Base-by-base conservation (phyloP, 2,329 filamentous ascomycete species). In the Trichoderma breve region DNA sequence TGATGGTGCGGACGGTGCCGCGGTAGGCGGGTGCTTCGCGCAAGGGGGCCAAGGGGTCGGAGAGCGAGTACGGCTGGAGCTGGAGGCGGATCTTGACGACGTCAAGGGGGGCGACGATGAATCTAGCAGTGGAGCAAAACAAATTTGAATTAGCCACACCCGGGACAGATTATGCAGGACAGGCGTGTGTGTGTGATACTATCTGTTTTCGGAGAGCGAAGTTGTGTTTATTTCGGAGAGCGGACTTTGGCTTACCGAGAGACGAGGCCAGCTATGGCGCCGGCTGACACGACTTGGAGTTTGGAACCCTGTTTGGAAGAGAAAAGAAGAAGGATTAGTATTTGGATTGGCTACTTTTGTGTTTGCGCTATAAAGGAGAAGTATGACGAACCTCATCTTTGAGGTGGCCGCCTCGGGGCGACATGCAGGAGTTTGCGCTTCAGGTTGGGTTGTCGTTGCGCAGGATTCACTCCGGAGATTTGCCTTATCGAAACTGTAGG, bases 81-180 rank as follows among this genome's bases (percentile, higher is more conserved):
- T 99, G 96, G 60, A 98, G 91, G 61, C 96, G 93, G 83, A 99
- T 99, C 86, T 99, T 98, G 83, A 98, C 90, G 74, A 99, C 96
- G 82, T 99, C 96, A 76, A 99, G 92, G 68, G 96, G 96, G 21
- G 96, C 94, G 80, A 98, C 92, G 79, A 96, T 89, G 85, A 99
- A 98, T 80, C 93, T 94, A 76, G 15, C 51, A 43, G 68, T 18
- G 36, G 61, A 62, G 39, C 15, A 12, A n/a, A n/a, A 9, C 39
- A 43, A 43, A 43, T 39, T 36, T n/a, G 30, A 34, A 6, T 32
- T 53, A n/a, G 55, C 55, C 18, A 60, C 14, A 21, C n/a, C 32
- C 32, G 32, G 55, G 51, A 28, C 24, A 39, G 14, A 21, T 24
- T 28, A 24, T n/a, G 67, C 34, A 36, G 24, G 18, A 12, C 15